These are phyloP conservation scores for Cladophialophora immunda DNA, from an alignment of 2,329 filamentous ascomycete species.

Conservation along the genomic window DNA sequence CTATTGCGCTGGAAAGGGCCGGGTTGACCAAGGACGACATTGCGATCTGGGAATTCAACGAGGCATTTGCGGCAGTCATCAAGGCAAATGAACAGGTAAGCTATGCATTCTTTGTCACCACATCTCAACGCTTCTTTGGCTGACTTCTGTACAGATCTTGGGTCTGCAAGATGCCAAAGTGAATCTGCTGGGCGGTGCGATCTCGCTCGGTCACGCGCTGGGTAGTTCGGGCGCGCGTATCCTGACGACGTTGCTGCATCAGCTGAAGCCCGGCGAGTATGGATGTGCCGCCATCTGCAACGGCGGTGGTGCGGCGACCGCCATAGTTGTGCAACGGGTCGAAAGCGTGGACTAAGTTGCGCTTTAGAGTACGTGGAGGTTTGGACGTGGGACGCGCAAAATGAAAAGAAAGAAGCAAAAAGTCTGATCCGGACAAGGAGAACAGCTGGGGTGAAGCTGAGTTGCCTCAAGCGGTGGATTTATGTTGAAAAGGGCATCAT, in stretches of 20 bases:
- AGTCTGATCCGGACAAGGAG: not conserved
- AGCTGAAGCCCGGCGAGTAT: slow-evolving; percentile 90
- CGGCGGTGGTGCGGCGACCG: slow-evolving; percentile 89
- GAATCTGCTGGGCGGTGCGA: slow-evolving; percentile 89
- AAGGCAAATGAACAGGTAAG: slow-evolving; percentile 87
- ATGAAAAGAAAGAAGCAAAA: not conserved
- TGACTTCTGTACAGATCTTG: slow-evolving; percentile 67
- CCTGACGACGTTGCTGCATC: slow-evolving; percentile 86
- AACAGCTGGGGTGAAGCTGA: not conserved
- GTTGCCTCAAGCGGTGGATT: not conserved
- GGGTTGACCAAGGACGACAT: slow-evolving; percentile 93
- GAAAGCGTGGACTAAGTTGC: slow-evolving; percentile 58
- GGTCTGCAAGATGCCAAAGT: slow-evolving; percentile 81
- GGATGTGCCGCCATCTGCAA: slow-evolving; percentile 97
- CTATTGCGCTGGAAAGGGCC: slow-evolving; percentile 85
- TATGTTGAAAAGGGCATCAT: not conserved
- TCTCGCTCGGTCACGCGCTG: slow-evolving; percentile 88
- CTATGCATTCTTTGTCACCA: slow-evolving; percentile 10
- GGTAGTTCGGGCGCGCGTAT: slow-evolving; percentile 94
- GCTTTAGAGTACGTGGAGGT: not conserved
- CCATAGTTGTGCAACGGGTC: slow-evolving; percentile 87
- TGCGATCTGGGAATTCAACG: slow-evolving; percentile 97
- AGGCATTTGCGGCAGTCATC: slow-evolving; percentile 95
- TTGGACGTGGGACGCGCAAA: not conserved
- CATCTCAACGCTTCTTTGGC: slow-evolving; percentile 3